phyloP scores from a whole-genome alignment of 2,329 filamentous ascomycete genomes.

The Fusarium coicis region DNA sequence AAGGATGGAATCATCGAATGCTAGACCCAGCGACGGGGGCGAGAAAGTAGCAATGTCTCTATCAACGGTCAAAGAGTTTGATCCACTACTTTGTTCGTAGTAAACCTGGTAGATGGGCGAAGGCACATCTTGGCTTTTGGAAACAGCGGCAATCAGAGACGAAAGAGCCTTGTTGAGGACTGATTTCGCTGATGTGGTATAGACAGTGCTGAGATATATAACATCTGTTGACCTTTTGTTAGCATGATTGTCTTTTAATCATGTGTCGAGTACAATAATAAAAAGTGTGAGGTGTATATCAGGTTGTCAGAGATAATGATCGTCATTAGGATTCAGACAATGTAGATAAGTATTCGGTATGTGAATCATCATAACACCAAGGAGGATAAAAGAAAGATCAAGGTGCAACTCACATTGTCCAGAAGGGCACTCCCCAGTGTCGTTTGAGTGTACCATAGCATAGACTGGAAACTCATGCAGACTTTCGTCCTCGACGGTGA shows the following conservation, averaged over 20 bases:
- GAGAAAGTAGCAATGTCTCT: slow-evolving; percentile 66
- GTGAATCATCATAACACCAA: slow-evolving; percentile 83
- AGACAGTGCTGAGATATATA: slow-evolving; percentile 53
- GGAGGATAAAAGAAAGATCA: slow-evolving; percentile 36
- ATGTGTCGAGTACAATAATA: slow-evolving; percentile 7
- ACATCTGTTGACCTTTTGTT: slow-evolving; percentile 46
- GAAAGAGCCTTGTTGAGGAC: slow-evolving; percentile 55
- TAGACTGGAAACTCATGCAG: slow-evolving; percentile 62
- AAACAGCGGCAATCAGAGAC: slow-evolving; percentile 52
- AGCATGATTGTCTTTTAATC: slow-evolving; percentile 44
- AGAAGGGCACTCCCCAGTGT: slow-evolving; percentile 89
- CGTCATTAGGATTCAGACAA: slow-evolving; percentile 97
- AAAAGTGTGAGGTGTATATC: slow-evolving; percentile 62
- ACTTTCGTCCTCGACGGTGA: slow-evolving; percentile 49
- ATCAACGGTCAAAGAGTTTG: slow-evolving; percentile 46
- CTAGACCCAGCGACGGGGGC: slow-evolving; percentile 69
- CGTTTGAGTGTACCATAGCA: slow-evolving; percentile 81
- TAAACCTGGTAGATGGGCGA: slow-evolving; percentile 62
- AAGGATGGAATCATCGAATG: slow-evolving; percentile 78
- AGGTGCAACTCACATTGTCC: slow-evolving; percentile 83
- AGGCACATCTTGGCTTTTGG: slow-evolving; percentile 44
- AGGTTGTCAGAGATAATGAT: slow-evolving; percentile 89
- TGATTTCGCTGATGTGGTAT: slow-evolving; percentile 48
- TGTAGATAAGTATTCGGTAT: slow-evolving; percentile 99
- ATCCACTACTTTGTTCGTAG: slow-evolving; percentile 62